Evolutionary conservation across 192 early-diverging fungal species (phyloP).

Genomic region (Coemansia sp.): DNA sequence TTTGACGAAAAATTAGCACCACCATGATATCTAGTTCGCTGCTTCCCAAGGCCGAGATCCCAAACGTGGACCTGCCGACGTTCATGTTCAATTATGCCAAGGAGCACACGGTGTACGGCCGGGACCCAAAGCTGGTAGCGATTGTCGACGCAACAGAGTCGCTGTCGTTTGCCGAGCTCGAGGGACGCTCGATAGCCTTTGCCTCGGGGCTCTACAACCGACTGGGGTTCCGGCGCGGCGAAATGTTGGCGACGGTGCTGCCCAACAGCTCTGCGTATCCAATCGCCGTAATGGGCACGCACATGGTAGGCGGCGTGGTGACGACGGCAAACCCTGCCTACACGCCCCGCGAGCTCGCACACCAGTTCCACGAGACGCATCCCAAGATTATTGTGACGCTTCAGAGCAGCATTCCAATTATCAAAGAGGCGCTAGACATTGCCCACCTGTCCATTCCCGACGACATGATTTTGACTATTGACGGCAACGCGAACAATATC

Average conservation of each 20-base stretch:
- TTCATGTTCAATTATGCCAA: constrained; percentile 35
- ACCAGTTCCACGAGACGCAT: constrained; percentile 70
- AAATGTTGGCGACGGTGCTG: constrained; percentile 67
- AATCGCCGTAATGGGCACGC: constrained; percentile 58
- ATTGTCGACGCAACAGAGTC: constrained; percentile 18
- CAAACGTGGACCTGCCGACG: constrained; percentile 37
- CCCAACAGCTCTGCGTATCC: constrained; percentile 72
- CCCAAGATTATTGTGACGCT: constrained; percentile 66
- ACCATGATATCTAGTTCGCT: constrained; percentile 45
- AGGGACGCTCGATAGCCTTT: constrained; percentile 19
- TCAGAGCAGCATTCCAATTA: constrained; percentile 9
- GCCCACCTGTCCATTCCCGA: constrained; percentile 30
- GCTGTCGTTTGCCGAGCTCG: constrained; percentile 32
- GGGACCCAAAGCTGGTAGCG: constrained; percentile 23
- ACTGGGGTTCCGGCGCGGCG: constrained; percentile 62
- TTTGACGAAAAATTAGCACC: background rate
- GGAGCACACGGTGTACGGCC: constrained; percentile 32
- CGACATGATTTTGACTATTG: constrained; percentile 27
- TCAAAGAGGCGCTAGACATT: constrained; percentile 29
- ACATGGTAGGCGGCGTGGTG: constrained; percentile 66
- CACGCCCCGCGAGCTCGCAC: constrained; percentile 71
- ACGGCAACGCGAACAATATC: constrained; percentile 11
- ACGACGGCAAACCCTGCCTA: constrained; percentile 84
- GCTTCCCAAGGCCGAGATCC: constrained; percentile 23
- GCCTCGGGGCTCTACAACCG: constrained; percentile 46